Evolutionary conservation across 2,329 filamentous ascomycete genomes (phyloP).

Genomic region (Colletotrichum sp.): DNA sequence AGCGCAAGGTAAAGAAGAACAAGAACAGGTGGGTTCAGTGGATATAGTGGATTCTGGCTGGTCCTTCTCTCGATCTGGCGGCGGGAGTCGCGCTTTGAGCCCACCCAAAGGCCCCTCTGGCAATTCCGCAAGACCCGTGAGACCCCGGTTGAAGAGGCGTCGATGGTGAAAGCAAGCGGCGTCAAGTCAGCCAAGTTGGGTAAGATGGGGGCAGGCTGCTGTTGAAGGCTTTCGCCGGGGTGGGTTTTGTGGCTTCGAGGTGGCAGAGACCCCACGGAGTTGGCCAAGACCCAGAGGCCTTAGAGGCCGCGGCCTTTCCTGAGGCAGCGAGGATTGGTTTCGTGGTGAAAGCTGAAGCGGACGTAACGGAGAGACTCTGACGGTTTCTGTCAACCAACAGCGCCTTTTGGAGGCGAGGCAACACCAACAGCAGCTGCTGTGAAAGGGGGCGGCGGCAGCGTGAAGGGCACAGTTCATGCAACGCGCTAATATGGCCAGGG

Average conservation of each 20-base stretch:
- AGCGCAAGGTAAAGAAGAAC: constrained; percentile 4
- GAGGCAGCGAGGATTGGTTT: not conserved
- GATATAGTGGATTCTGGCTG: not conserved
- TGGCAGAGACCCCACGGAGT: not conserved
- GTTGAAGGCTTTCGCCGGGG: not conserved
- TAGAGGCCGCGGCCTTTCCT: not conserved
- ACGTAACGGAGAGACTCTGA: not conserved
- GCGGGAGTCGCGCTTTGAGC: constrained; percentile 7
- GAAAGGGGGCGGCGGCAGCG: not conserved
- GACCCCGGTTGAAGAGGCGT: constrained; percentile 10
- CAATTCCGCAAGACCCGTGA: constrained; percentile 12
- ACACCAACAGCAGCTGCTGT: not conserved
- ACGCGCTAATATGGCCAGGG: constrained; percentile 5
- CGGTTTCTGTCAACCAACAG: not conserved
- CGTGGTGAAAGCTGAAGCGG: not conserved
- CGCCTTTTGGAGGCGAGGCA: not conserved
- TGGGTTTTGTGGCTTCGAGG: constrained; percentile 7
- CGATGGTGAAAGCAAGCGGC: constrained; percentile 5
- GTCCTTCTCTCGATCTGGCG: constrained; percentile 10
- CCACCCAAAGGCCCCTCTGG: constrained; percentile 3
- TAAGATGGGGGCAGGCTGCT: not conserved
- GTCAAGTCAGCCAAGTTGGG: not conserved
- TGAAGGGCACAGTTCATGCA: not conserved
- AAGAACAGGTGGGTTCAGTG: constrained; percentile 10
- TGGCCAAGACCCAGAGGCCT: not conserved